Base-by-base conservation (phyloP, 2,329 filamentous ascomycete species). In the Dactylonectria estremocensis region DNA sequence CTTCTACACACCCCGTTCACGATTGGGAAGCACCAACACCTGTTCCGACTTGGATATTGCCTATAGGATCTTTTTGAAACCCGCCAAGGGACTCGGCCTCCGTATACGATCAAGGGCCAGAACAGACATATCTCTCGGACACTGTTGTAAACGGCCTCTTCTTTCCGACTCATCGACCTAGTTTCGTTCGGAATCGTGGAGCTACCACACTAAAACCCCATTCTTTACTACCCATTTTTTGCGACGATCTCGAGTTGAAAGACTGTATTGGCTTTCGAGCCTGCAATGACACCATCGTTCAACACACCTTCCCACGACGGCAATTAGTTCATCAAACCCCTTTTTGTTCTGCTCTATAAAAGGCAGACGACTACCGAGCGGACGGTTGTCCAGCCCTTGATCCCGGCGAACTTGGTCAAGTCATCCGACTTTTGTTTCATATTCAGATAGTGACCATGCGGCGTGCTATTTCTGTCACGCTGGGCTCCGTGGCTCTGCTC, bases 401-500 rank as follows among this genome's bases (percentile, higher is more conserved):
- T 58, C 28, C 49, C 46, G 52, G 50, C 57, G 55, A 73, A 54
- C 54, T 68, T 65, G 57, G 28, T 50, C 60, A 49, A 57, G 46
- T 28, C 45, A 61, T 31, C 48, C 52, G 50, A 40, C 33, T 31
- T 52, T 60, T 33, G 13, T 52, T 56, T 59, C 66, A 33, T 50
- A 52, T 49, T 58, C 46, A 67, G 54, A 67, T 45, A 60, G 57
- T 53, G 49, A 60, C 64, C 52, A 75, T 76, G 69, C 74, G 62
- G 37, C 71, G 67, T 24, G 43, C 60, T 18, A 52, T 76, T 20
- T 73, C 72, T 5, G 31, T 74, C 46, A 49, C 62, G 10, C 24
- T 76, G 46, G 73, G 74, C 69, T 62, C 66, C 28, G 55, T 70
- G 50, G 72, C 74, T 49, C 52, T 76, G 5, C 59, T 76, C 31